Base-by-base conservation (phyloP, 805 yeast genomes). In the Zygoascus tannicola region DNA sequence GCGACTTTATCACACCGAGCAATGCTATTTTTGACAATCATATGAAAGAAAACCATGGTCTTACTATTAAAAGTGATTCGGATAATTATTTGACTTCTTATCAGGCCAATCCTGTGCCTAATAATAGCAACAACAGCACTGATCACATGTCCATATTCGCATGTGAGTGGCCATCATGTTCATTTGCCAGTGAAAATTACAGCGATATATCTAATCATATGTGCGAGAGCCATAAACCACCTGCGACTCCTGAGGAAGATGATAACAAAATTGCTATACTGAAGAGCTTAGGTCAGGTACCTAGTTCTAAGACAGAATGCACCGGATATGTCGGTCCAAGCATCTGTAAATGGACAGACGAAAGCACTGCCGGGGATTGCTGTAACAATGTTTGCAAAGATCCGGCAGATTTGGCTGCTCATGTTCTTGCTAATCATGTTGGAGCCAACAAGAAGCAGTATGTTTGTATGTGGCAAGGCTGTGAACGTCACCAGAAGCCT, bases 401-500 rank as follows among this genome's bases (percentile, higher is more conserved):
- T 4, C 73, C 82, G 2, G 75, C 76, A 12, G 81, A 73, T 4
- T 67, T 92, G 41, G 85, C 87, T 32, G 67, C 73, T 4, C 98
- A 92, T 62, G 55, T 92, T 16, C 72, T 78, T 5, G 60, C 66
- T 4, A 70, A 62, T 16, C 98, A 92, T 58, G 68, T 92, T 15
- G 82, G 83, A 2, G 73, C 80, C 7, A 87, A 96, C 1, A 74
- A 81, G 57, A 73, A 81, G 1, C 61, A 65, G 19, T 86, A 88
- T 56, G 60, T 62, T 12, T 92, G 98, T 58, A 55, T 63, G 34
- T 92, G 98, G 98, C 60, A 69, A 7, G 81, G 75, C 2, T 92
- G 98, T 62, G 73, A 72, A 19, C 73, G 96, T 32, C 59, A 63
- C 22, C 71, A 75, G 3, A 70, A 74, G 49, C 71, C 73, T 2